phyloP scores from a whole-genome alignment of 768 basidiomycete species.

The Gloeopeniophorella convolvens region DNA sequence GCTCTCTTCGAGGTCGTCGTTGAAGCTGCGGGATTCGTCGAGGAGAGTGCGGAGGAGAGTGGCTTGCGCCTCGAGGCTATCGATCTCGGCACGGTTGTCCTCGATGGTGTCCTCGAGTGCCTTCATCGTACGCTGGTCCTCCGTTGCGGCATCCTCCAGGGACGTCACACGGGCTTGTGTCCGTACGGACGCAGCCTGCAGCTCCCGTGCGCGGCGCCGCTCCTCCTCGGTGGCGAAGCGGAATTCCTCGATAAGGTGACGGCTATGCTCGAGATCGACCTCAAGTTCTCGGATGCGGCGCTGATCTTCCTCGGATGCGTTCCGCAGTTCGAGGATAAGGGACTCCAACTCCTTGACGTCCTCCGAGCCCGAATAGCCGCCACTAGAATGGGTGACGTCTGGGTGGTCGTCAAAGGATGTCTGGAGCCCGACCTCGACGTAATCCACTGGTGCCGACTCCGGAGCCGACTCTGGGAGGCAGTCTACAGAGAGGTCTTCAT shows the following conservation, averaged over 20 bases:
- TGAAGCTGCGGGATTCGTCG: constrained; percentile 15
- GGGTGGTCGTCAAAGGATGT: not conserved
- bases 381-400: not conserved
- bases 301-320: constrained; percentile 3
- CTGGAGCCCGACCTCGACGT: constrained; percentile 7
- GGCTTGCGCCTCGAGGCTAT: constrained; percentile 11
- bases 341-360: not conserved
- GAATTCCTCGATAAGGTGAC: constrained; percentile 8
- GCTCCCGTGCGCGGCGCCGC: not conserved
- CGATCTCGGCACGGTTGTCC: not conserved
- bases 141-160: constrained; percentile 6
- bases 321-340: not conserved
- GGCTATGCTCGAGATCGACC: constrained; percentile 2
- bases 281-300: constrained; percentile 11
- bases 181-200: not conserved
- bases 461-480: not conserved
- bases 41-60: constrained; percentile 11
- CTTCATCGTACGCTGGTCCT: constrained; percentile 4
- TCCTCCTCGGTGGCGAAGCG: not conserved
- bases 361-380: not conserved
- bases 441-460: not conserved
- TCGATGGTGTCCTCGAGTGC: constrained; percentile 6
- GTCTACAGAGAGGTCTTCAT: not conserved
- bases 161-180: constrained; percentile 3
- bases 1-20: constrained; percentile 15